phyloP scores from a whole-genome alignment of 805 yeast genomes.

The Starmerella powellii region DNA sequence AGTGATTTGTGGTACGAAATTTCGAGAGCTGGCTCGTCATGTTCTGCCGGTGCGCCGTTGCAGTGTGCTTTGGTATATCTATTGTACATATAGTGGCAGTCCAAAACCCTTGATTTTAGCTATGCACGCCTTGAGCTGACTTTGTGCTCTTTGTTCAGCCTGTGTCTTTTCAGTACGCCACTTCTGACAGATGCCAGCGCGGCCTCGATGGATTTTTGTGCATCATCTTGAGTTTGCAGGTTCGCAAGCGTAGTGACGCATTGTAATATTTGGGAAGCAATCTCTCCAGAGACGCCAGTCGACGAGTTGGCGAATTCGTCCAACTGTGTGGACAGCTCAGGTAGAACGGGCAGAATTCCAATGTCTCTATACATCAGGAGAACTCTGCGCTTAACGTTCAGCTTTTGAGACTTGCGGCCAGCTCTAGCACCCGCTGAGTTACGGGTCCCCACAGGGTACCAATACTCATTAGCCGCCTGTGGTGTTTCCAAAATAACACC shows the following conservation, averaged over 20 bases:
- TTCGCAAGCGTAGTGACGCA: slow-evolving; percentile 50
- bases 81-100: too few relatives aligned
- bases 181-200: slow-evolving; percentile 26
- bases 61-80: too few relatives aligned
- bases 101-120: too few relatives aligned
- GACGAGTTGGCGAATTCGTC: slow-evolving; percentile 1
- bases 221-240: slow-evolving; percentile 42
- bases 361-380: slow-evolving; percentile 30
- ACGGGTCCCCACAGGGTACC: slow-evolving; percentile 25
- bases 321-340: slow-evolving; percentile 20
- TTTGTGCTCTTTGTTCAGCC: neutral
- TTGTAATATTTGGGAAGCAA: slow-evolving; percentile 37
- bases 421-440: slow-evolving; percentile 1
- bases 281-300: slow-evolving; percentile 12
- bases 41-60: too few relatives aligned
- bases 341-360: slow-evolving; percentile 27
- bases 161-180: neutral
- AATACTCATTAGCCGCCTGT: slow-evolving; percentile 31
- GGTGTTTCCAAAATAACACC: slow-evolving; percentile 30
- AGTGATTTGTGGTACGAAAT: too few relatives aligned
- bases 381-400: slow-evolving; percentile 24
- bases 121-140: neutral
- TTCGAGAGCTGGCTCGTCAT: too few relatives aligned
- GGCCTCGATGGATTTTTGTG: slow-evolving; percentile 49
- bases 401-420: slow-evolving; percentile 12